A percentile compares a stretch with the other conserved stretches of the same genome.
These are phyloP conservation scores for Aegilops longissima DNA, from an alignment of 176 grass and related monocot genomes.

Conservation along the genomic window DNA sequence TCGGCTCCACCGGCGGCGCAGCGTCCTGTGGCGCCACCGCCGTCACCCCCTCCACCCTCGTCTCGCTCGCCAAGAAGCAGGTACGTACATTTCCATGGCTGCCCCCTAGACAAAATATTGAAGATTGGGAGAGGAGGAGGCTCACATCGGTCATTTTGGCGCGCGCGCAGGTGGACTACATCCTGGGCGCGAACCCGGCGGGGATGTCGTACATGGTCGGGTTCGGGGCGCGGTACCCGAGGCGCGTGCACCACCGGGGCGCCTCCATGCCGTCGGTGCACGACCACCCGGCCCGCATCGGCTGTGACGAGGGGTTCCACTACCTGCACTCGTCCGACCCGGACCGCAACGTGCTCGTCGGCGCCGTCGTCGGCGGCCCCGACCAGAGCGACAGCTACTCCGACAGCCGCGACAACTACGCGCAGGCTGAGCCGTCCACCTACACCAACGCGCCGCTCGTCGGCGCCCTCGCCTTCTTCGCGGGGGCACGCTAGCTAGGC, in stretches of 20 bases:
- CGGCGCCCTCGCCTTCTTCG: slow-evolving; percentile 58
- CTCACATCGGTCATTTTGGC: too few relatives aligned
- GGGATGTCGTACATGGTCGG: slow-evolving; percentile 68
- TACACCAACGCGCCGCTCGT: slow-evolving; percentile 75
- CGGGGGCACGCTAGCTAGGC: not conserved
- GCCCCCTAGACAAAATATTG: too few relatives aligned
- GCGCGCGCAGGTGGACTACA: slow-evolving; percentile 50
- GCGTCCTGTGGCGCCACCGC: slow-evolving; percentile 26
- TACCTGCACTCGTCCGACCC: slow-evolving; percentile 47
- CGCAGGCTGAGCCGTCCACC: slow-evolving; percentile 48
- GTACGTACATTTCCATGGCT: too few relatives aligned
- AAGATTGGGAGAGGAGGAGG: too few relatives aligned
- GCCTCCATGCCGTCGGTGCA: slow-evolving; percentile 52
- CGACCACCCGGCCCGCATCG: slow-evolving; percentile 40
- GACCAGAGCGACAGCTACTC: slow-evolving; percentile 30
- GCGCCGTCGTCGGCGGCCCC: slow-evolving; percentile 56
- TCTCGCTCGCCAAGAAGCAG: slow-evolving; percentile 58
- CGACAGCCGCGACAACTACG: slow-evolving; percentile 53
- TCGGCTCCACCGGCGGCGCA: slow-evolving; percentile 10
- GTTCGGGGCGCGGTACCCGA: slow-evolving; percentile 38
- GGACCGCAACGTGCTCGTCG: slow-evolving; percentile 54
- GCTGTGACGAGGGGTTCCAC: slow-evolving; percentile 49
- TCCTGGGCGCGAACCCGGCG: slow-evolving; percentile 55
- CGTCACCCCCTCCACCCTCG: slow-evolving; percentile 38
- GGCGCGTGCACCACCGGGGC: slow-evolving; percentile 58